phyloP scores from a whole-genome alignment of 108 stramenopile genomes.

The Epipyxis sp. region DNA sequence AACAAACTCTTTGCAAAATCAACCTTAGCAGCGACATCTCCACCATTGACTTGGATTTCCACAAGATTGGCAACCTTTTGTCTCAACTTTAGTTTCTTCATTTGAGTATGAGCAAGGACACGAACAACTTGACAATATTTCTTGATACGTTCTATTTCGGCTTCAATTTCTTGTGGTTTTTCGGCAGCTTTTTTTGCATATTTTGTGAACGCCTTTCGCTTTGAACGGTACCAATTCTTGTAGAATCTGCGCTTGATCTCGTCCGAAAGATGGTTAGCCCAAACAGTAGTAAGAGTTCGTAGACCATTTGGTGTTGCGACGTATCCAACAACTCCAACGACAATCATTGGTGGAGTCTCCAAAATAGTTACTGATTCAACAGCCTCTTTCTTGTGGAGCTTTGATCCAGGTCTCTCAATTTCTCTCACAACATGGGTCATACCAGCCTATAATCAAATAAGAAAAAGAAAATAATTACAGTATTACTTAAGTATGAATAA shows the following conservation, averaged over 20 bases:
- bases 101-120: constrained; percentile 98
- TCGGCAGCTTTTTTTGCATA: constrained; percentile 90
- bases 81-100: constrained; percentile 90
- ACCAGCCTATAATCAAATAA: too few species aligned
- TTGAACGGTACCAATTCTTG: constrained; percentile 99
- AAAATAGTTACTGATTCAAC: constrained; percentile 98
- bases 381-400: constrained; percentile 99
- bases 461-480: too few species aligned
- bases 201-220: constrained; percentile 99
- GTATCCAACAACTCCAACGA: constrained; percentile 98
- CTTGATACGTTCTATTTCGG: constrained; percentile 94
- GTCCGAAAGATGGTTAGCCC: constrained; percentile 95
- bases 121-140: constrained; percentile 96
- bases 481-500: too few species aligned
- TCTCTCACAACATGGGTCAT: constrained; percentile 98
- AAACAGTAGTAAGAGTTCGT: constrained; percentile 96
- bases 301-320: constrained; percentile 96
- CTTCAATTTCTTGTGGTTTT: constrained; percentile 78
- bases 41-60: constrained; percentile 99
- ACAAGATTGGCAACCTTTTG: constrained; percentile 98
- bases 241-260: constrained; percentile 97
- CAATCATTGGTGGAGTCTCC: constrained; percentile 98
- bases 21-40: constrained; percentile 90
- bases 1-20: constrained; percentile 95
- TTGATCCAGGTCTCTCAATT: constrained; percentile 96